Evolutionary conservation across 2,329 filamentous ascomycete species (phyloP).

Genomic region (Pseudonectria foliicola): DNA sequence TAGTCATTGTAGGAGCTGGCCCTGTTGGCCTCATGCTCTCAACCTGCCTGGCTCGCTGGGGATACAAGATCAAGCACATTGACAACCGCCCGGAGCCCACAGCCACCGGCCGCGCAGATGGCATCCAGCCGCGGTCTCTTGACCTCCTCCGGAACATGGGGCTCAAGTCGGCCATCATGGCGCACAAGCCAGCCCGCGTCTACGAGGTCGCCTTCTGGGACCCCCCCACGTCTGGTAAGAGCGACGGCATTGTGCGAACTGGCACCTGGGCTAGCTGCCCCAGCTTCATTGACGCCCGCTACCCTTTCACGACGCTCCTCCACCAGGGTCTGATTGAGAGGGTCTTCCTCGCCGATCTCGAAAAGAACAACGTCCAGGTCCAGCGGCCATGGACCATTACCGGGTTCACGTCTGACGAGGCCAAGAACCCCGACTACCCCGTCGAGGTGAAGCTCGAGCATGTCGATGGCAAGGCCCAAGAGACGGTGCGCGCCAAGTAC

Average conservation of each 20-base stretch:
- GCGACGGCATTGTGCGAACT: slow-evolving; percentile 53
- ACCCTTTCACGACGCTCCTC: slow-evolving; percentile 62
- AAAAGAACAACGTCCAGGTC: slow-evolving; percentile 52
- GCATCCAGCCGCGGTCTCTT: slow-evolving; percentile 82
- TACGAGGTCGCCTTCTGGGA: slow-evolving; percentile 74
- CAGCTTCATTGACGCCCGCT: slow-evolving; percentile 68
- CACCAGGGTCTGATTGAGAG: slow-evolving; percentile 68
- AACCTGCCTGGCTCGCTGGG: slow-evolving; percentile 83
- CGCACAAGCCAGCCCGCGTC: slow-evolving; percentile 76
- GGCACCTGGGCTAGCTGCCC: slow-evolving; percentile 84
- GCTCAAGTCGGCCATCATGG: slow-evolving; percentile 82
- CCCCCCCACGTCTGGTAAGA: slow-evolving; percentile 40
- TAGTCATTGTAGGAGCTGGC: slow-evolving; percentile 82
- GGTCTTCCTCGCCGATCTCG: slow-evolving; percentile 59
- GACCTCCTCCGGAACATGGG: slow-evolving; percentile 87
- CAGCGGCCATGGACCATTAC: slow-evolving; percentile 60
- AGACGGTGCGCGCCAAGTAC: slow-evolving; percentile 64
- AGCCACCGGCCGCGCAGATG: slow-evolving; percentile 77
- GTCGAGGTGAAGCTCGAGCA: slow-evolving; percentile 73
- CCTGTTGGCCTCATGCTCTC: slow-evolving; percentile 84
- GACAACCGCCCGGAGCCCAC: slow-evolving; percentile 86
- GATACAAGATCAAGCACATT: slow-evolving; percentile 91
- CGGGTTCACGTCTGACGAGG: slow-evolving; percentile 52
- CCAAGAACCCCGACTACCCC: slow-evolving; percentile 58
- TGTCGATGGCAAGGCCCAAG: slow-evolving; percentile 61